Evolutionary conservation across 2,329 filamentous ascomycete species (phyloP), one percentile per base, ranked within the genome.

Genomic region (Aureobasidium namibiae): DNA sequence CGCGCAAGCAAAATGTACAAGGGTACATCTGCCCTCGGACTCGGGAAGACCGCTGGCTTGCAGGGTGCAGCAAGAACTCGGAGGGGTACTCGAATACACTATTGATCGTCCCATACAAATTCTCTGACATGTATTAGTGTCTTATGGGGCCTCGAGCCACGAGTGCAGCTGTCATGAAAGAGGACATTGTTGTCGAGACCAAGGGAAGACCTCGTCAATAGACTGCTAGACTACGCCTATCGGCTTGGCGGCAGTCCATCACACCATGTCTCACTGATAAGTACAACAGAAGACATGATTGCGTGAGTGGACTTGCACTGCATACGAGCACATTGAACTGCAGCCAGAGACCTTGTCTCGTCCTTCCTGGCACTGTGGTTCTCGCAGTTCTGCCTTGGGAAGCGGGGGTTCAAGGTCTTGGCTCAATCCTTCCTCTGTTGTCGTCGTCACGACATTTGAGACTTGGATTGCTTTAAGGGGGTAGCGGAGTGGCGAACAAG

Each of bases 91-190:
- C 26, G 26, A 29, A 7, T 50, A 23, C 23, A 21, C 26, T 18
- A 31, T n/a, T 21, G 18, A 26, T 10, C 23, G 2, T 10, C 23
- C 13, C 42, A 39, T 52, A 34, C 48, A 52, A 33, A 23, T 52
- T 52, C 48, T 52, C 36, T 54, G 50, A 54, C 38, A 54, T 54
- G 50, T 54, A 54, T 14, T 38, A 29, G 23, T 33, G 10, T 39
- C 7, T n/a, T 41, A n/a, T 33, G 24, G 24, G 18, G 18, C 38
- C 42, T 41, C 50, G 34, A 53, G 48, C 48, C 48, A 38, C 34
- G 48, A 53, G n/a, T 53, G 49, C 36, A 53, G 34, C 2, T 26
- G 10, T 29, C 11, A 3, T 46, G 24, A 34, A 6, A 26, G 26
- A 53, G 8, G 21, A 26, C 3, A 7, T 16, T 21, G 6, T 31